These are phyloP conservation scores for Gryganskiella cystojenkinii DNA, from an alignment of 192 early-diverging fungal species.

Conservation along the genomic window DNA sequence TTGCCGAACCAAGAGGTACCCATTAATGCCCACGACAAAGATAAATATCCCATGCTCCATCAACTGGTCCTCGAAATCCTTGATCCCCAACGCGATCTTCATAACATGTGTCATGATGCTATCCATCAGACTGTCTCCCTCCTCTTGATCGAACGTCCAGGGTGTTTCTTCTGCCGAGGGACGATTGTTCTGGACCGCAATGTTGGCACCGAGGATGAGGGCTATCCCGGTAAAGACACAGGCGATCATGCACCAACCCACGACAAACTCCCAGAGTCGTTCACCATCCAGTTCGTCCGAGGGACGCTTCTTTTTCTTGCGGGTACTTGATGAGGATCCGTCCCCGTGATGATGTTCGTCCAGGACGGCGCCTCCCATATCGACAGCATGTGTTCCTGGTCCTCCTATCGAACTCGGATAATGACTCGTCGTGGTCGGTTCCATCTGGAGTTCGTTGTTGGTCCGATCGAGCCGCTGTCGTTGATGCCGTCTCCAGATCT, in stretches of 20 bases:
- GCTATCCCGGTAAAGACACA: constrained; percentile 17
- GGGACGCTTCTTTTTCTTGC: not conserved
- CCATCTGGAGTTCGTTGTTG: constrained; percentile 2
- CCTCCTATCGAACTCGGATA: too few species aligned
- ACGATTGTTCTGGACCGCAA: constrained; percentile 5
- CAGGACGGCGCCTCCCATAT: too few species aligned
- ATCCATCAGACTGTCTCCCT: constrained; percentile 28
- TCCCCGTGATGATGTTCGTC: not conserved
- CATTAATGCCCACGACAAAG: constrained; percentile 41
- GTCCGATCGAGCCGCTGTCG: constrained; percentile 3
- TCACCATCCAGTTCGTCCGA: constrained; percentile 11
- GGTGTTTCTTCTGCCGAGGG: not conserved
- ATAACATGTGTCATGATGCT: constrained; percentile 25
- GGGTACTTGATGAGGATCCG: not conserved
- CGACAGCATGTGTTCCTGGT: too few species aligned
- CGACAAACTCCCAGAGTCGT: constrained; percentile 36
- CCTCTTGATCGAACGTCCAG: constrained; percentile 31
- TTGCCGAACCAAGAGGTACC: constrained; percentile 28
- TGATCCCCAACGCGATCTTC: constrained; percentile 29
- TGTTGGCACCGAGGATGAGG: constrained; percentile 18
- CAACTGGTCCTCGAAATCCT: constrained; percentile 35
- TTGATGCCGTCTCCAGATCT: constrained; percentile 32
- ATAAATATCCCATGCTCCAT: constrained; percentile 49
- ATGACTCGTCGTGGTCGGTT: not conserved
- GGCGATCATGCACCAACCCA: constrained; percentile 34